phyloP scores from a whole-genome alignment of 1,284 basidiomycete genomes.

The Ganoderma lingzhi region DNA sequence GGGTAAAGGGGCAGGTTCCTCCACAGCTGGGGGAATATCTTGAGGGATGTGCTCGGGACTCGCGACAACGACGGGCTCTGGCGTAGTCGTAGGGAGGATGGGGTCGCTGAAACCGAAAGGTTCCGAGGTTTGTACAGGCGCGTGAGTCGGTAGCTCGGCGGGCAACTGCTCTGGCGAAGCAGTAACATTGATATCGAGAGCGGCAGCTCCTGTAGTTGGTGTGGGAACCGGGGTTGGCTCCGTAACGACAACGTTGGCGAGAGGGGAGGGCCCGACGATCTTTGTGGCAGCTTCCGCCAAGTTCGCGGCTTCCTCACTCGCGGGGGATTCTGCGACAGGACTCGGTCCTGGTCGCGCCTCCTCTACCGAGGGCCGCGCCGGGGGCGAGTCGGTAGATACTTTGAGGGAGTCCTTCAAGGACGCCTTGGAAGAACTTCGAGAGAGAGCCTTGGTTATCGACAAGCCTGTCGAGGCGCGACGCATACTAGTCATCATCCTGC shows the following conservation, averaged over 20 bases:
- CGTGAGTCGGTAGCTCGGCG: slow-evolving; percentile 14
- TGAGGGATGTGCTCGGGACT: slow-evolving; percentile 22
- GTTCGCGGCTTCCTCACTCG: slow-evolving; percentile 34
- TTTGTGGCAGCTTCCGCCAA: slow-evolving; percentile 17
- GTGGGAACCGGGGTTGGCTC: slow-evolving; percentile 9
- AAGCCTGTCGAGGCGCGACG: slow-evolving; percentile 60
- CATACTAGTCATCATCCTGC: slow-evolving; percentile 52
- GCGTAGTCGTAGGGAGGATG: slow-evolving; percentile 13
- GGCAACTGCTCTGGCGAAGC: slow-evolving; percentile 29
- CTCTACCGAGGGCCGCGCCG: slow-evolving; percentile 24
- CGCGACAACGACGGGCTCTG: slow-evolving; percentile 20
- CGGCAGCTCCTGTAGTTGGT: slow-evolving; percentile 17
- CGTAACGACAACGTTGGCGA: slow-evolving; percentile 23
- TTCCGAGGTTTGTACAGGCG: slow-evolving; percentile 13
- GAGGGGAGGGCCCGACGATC: slow-evolving; percentile 35
- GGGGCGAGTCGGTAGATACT: slow-evolving; percentile 21
- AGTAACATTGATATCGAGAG: slow-evolving; percentile 8
- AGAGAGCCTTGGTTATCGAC: slow-evolving; percentile 43
- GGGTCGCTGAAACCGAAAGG: slow-evolving; percentile 31
- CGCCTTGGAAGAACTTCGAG: slow-evolving; percentile 40
- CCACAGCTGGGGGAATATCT: slow-evolving; percentile 17
- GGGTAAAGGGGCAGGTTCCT: background rate
- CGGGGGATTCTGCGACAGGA: slow-evolving; percentile 39
- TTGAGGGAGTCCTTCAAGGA: slow-evolving; percentile 36
- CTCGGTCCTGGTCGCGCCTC: slow-evolving; percentile 29